Base-by-base conservation (phyloP, 2,329 filamentous ascomycete species). In the Aspergillus chevalieri region DNA sequence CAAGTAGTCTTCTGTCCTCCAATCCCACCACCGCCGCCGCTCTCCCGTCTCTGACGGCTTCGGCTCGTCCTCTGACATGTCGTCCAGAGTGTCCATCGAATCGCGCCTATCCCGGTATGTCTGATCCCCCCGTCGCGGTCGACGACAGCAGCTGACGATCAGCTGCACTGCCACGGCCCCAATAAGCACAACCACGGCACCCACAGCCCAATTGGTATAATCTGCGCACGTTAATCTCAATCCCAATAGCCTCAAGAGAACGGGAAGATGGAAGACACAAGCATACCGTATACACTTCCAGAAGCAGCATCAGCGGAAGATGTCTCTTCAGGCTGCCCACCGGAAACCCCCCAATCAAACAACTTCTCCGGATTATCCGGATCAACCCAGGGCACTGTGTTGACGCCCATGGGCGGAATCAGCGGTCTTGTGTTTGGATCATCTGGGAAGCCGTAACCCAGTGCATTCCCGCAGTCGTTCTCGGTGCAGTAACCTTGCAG, bases 361-460 rank as follows among this genome's bases (percentile, higher is more conserved):
- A 56, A 54, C 14, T 52, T 49, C 2, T 58, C 57, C 2, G 59
- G 59, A 17, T 64, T 48, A 6, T 59, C 57, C 2, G 65, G 58
- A 17, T 65, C 57, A 30, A 66, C 53, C 64, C 64, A 66, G 0
- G 65, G 65, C 43, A 66, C 64, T 6, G 64, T 67, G 22, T 60
- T 65, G 19, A 66, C 59, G 14, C 61, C 64, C 14, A 47, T 50
- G 3, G 64, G 62, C 0, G 66, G 66, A n/a, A 68, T 60, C 4
- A 55, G 49, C 6, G 65, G 55, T n/a, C 28, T 26, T 8, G 63
- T 55, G 4, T 47, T 53, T 17, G 55, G 52, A 26, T 68, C 66
- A 3, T 59, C 64, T 0, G 65, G 63, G 26, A 58, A 52, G 9
- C 66, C 66, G 45, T 59, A 69, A 15, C 54, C 55, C 1, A 47